These are phyloP conservation scores for Nitzschia palea DNA, from an alignment of 108 stramenopile genomes.

Conservation along the genomic window DNA sequence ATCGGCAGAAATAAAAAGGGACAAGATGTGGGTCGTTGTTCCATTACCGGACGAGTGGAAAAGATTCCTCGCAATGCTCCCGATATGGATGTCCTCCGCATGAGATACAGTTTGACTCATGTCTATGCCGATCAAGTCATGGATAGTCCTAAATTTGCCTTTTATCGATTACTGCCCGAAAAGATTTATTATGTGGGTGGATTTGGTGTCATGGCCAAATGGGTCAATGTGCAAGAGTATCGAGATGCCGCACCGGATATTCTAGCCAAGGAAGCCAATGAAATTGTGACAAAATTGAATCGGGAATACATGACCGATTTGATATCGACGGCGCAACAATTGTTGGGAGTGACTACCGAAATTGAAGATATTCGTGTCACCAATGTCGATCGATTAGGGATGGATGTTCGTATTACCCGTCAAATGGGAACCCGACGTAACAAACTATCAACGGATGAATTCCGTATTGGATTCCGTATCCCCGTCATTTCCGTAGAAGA, in stretches of 20 bases:
- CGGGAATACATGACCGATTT: slow-evolving; percentile 70
- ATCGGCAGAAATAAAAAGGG: slow-evolving; percentile 32
- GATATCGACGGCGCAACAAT: slow-evolving; percentile 53
- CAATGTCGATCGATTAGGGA: slow-evolving; percentile 92
- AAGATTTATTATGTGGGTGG: slow-evolving; percentile 96
- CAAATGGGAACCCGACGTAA: slow-evolving; percentile 70
- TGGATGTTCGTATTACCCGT: slow-evolving; percentile 92
- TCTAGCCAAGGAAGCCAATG: slow-evolving; percentile 88
- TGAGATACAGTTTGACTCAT: slow-evolving; percentile 91
- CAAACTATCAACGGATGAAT: slow-evolving; percentile 92
- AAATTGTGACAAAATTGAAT: slow-evolving; percentile 75
- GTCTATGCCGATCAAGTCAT: slow-evolving; percentile 95
- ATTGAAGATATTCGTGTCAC: slow-evolving; percentile 79
- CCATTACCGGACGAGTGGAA: slow-evolving; percentile 83
- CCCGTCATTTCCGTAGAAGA: slow-evolving; percentile 93
- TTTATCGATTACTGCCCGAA: slow-evolving; percentile 85
- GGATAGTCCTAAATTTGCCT: slow-evolving; percentile 91
- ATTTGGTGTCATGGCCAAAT: slow-evolving; percentile 92
- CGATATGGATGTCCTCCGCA: slow-evolving; percentile 86
- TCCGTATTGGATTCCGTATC: slow-evolving; percentile 92
- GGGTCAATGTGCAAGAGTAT: slow-evolving; percentile 91
- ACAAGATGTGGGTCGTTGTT: slow-evolving; percentile 92
- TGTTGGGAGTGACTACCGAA: slow-evolving; percentile 63
- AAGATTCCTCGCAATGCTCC: slow-evolving; percentile 64
- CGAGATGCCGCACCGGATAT: slow-evolving; percentile 85